Evolutionary conservation across 805 yeast species (phyloP), one percentile per base, ranked within the genome.

Genomic region (Clavispora fructus): DNA sequence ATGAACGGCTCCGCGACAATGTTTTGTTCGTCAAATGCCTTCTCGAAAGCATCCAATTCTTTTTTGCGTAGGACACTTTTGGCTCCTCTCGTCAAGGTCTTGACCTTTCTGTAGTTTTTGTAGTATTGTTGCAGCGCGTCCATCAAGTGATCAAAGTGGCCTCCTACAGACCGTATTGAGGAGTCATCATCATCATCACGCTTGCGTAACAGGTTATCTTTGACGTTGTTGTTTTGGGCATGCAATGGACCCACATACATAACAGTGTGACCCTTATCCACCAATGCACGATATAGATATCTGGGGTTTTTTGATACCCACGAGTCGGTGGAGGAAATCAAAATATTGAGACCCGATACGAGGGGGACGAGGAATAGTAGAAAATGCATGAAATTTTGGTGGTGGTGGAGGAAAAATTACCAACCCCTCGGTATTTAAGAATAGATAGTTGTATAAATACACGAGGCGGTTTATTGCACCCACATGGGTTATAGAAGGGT

Each of bases 231-330:
- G 14, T 41, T 19, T 4, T 41, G 30, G 16, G 41, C 32, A 47
- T 64, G 56, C 35, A 65, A 58, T 0, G 72, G 67, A 7, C 63
- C 73, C 28, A 67, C 60, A 32, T 65, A 55, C 14, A 55, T 48
- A 29, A 68, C 73, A 5, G 53, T 56, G 46, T 69, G 74, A 37
- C 63, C 62, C 11, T 55, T 57, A 2, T 58, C 62, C 41, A 55
- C 51, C 35, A 70, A 55, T 16, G 60, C 58, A 14, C 61, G 50
- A 46, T 65, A 59, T 31, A 69, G 49, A 30, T 51, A 53, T 12
- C 73, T 52, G 14, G 60, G 50, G 49, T 68, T 66, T 44, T 63
- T 68, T 13, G 67, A 57, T 10, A 65, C 73, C 74, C 74, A 69
- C 6, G 66, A 59, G 48, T 68, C 73, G 3, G 68, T 57, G 26